Percentiles rank a stretch among this genome's conserved stretches.
Evolutionary conservation across 306 rosid species (phyloP).

Genomic region (Nissolia schottii): DNA sequence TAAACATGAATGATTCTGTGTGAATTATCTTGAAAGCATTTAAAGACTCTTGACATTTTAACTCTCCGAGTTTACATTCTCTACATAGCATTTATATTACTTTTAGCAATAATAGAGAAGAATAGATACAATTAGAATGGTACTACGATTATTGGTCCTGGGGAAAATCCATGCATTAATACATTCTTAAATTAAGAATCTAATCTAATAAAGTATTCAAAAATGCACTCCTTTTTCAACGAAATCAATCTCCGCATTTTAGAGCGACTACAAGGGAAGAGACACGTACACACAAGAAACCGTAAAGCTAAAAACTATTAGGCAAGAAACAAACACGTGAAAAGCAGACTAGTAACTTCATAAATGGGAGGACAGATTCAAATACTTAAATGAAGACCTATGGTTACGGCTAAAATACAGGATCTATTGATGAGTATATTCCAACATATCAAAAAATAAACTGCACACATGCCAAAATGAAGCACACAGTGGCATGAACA

Average conservation of each 20-base stretch:
- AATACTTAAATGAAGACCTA: background rate
- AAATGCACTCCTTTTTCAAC: background rate
- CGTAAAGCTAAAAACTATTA: background rate
- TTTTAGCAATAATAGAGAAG: background rate
- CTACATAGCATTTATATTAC: background rate
- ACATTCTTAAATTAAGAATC: background rate
- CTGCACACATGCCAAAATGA: background rate
- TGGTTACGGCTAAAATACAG: background rate
- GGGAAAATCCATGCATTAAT: background rate
- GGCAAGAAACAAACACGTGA: background rate
- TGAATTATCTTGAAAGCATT: background rate
- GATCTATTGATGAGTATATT: background rate
- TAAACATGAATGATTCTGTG: background rate
- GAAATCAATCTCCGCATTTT: background rate
- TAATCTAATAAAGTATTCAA: background rate
- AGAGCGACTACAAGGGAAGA: too few species aligned
- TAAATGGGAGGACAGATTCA: background rate
- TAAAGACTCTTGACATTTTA: background rate
- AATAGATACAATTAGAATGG: background rate
- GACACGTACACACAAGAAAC: background rate
- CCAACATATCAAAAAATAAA: background rate
- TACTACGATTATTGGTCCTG: background rate
- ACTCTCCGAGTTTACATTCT: background rate
- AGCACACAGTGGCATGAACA: background rate
- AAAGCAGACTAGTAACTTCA: background rate